Evolutionary conservation across 805 yeast species (phyloP).

Genomic region (Monosporozyma unispora): DNA sequence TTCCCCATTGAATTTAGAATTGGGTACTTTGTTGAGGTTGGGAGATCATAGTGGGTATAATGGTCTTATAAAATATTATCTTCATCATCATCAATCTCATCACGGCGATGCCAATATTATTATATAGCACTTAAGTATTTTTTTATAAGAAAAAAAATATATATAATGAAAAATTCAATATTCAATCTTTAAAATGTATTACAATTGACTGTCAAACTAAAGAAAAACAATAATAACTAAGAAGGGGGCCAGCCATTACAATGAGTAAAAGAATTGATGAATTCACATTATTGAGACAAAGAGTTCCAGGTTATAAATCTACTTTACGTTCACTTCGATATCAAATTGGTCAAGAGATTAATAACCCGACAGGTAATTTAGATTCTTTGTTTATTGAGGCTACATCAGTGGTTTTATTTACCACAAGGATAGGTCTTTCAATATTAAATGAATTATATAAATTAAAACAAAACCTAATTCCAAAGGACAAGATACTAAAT

Average conservation of each 20-base stretch:
- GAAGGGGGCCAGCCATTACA: no score
- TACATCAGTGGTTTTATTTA: slow-evolving; percentile 13
- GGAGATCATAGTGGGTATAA: slow-evolving; percentile 39
- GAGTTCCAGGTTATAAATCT: not conserved
- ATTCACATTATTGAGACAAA: not conserved
- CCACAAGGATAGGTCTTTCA: slow-evolving; percentile 21
- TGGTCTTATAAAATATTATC: slow-evolving; percentile 35
- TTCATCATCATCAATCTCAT: slow-evolving; percentile 3
- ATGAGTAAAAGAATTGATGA: not conserved
- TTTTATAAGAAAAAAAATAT: no score
- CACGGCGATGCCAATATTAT: no score
- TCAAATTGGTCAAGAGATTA: not conserved
- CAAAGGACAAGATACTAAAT: no score
- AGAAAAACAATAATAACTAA: no score
- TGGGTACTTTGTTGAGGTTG: slow-evolving; percentile 48
- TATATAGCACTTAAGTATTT: no score
- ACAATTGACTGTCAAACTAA: no score
- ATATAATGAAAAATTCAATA: not conserved
- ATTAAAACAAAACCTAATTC: no score
- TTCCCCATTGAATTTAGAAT: slow-evolving; percentile 62
- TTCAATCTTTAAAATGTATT: no score
- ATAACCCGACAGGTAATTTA: not conserved
- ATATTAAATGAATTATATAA: slow-evolving; percentile 7
- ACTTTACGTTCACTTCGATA: not conserved
- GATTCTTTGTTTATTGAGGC: slow-evolving; percentile 6